Conservation (phyloP, 1,284 basidiomycete genomes). For the Cutaneotrichosporon sp. region DNA sequence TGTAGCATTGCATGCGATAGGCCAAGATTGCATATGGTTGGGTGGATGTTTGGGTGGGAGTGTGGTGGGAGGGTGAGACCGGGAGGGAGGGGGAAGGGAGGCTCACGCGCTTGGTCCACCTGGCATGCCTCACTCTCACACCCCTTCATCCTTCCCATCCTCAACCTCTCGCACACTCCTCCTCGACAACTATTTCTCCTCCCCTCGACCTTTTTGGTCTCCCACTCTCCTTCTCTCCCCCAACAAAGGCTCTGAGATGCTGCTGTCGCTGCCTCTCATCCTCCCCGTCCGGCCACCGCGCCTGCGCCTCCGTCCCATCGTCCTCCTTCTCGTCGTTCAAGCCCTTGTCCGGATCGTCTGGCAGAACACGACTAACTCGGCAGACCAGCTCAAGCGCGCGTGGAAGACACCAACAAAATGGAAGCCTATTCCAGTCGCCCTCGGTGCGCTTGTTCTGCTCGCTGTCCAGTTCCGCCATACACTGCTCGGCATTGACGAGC, state of each 20-base stretch:
- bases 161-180: not conserved
- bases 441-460: constrained; percentile 83
- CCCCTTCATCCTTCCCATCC: not conserved
- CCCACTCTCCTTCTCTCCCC: not conserved
- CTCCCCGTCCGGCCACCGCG: constrained; percentile 8
- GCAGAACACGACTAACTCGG: constrained; percentile 12
- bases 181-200: not conserved
- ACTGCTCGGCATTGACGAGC: constrained; percentile 32
- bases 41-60: not conserved
- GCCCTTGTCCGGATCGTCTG: constrained; percentile 8
- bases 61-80: not conserved
- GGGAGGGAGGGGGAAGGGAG: not conserved
- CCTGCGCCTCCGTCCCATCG: constrained; percentile 4
- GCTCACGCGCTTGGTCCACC: not conserved
- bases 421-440: constrained; percentile 91
- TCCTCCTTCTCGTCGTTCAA: constrained; percentile 11
- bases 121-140: not conserved
- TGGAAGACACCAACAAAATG: constrained; percentile 93
- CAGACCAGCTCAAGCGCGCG: constrained; percentile 59
- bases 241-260: constrained; percentile 8
- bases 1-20: not conserved
- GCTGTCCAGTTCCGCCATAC: constrained; percentile 66
- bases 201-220: not conserved
- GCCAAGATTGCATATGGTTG: not conserved
- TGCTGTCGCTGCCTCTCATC: constrained; percentile 13